Conservation (phyloP, 768 basidiomycete genomes). For the Leucosporidium yakuticum region DNA sequence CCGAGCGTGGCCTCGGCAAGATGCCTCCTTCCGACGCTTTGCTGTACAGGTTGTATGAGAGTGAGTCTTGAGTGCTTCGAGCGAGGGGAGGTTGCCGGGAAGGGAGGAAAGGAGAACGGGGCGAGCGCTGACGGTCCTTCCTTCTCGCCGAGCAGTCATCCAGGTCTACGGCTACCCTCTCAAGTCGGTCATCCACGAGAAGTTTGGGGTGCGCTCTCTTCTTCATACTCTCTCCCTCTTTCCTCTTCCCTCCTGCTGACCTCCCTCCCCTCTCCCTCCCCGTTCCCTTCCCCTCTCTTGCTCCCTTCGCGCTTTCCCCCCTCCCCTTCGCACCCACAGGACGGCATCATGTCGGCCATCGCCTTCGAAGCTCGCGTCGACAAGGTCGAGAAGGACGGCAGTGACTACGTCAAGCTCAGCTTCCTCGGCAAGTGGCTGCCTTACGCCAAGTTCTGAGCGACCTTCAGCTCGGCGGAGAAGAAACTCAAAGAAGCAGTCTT, state of each 20-base stretch:
- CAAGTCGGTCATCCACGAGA: conserved; percentile 17
- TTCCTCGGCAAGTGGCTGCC: conserved; percentile 10
- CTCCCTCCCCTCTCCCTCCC: neutral
- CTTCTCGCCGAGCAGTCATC: neutral
- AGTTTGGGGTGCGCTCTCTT: conserved; percentile 19
- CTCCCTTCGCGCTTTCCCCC: neutral
- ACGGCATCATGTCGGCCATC: conserved; percentile 15
- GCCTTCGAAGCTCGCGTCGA: neutral
- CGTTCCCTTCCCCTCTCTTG: neutral
- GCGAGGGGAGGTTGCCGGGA: neutral
- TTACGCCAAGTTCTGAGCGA: conserved; percentile 4
- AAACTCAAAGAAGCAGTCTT: too few species aligned
- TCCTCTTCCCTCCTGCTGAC: neutral
- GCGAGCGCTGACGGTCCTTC: too few species aligned
- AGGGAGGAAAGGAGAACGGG: neutral
- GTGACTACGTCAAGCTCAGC: conserved; percentile 8
- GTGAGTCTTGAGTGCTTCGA: neutral
- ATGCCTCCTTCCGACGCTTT: conserved; percentile 71
- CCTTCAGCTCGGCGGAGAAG: neutral
- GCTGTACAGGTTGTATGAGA: conserved; percentile 73
- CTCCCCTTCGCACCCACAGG: neutral
- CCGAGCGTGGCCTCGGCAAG: conserved; percentile 54
- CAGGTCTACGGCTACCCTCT: conserved; percentile 14
- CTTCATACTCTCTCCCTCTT: neutral
- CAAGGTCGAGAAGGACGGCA: conserved; percentile 11